Percentiles rank a stretch among this genome's conserved stretches.
Evolutionary conservation across 768 basidiomycete genomes (phyloP).

Genomic region (Amanita inopinata): DNA sequence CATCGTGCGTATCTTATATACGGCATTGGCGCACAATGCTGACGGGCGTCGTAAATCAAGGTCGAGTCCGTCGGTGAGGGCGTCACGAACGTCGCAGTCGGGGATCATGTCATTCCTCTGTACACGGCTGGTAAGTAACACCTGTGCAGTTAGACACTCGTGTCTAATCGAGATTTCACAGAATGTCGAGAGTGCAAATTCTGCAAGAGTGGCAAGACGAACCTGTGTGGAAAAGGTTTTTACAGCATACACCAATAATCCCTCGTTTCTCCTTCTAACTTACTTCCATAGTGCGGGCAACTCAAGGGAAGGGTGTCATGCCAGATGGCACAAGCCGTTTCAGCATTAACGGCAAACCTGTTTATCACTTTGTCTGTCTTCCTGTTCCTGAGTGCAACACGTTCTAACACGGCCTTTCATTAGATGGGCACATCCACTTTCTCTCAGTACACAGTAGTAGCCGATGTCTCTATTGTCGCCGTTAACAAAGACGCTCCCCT

Average conservation of each 20-base stretch:
- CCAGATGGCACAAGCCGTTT: constrained; percentile 85
- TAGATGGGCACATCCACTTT: constrained; percentile 99
- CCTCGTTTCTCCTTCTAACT: constrained; percentile 2
- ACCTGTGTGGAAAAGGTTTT: constrained; percentile 89
- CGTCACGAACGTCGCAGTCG: constrained; percentile 66
- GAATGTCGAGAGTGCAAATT: constrained; percentile 98
- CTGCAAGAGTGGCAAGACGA: constrained; percentile 97
- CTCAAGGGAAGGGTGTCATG: constrained; percentile 93
- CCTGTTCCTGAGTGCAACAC: not conserved
- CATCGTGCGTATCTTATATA: constrained; percentile 58
- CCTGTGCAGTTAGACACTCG: not conserved
- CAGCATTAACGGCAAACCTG: constrained; percentile 75
- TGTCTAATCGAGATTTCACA: constrained; percentile 17
- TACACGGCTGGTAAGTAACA: constrained; percentile 75
- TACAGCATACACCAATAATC: not conserved
- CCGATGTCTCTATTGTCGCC: constrained; percentile 92
- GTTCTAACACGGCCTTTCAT: constrained; percentile 2
- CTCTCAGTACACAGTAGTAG: constrained; percentile 99
- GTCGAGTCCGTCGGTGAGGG: constrained; percentile 97
- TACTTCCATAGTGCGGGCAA: constrained; percentile 60
- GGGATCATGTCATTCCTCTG: constrained; percentile 95
- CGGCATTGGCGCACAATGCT: too few species aligned
- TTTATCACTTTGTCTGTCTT: constrained; percentile 80
- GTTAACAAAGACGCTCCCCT: constrained; percentile 81
- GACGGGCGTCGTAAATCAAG: constrained; percentile 31